These are phyloP conservation scores for Talaromyces marneffei DNA, from an alignment of 2,329 filamentous ascomycete genomes.

Conservation along the genomic window DNA sequence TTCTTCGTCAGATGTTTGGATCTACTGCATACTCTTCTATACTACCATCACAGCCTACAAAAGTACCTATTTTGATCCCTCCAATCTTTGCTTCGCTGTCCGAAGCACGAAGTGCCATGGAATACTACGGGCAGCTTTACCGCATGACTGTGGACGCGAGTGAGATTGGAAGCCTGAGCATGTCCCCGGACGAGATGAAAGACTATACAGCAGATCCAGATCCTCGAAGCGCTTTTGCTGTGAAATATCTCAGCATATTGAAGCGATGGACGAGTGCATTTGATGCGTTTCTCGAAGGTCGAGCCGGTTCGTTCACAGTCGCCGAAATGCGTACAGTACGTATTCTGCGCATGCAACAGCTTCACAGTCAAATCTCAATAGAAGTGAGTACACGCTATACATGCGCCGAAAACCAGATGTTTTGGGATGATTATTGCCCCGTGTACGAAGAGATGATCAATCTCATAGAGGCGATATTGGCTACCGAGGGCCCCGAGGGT, in stretches of 20 bases:
- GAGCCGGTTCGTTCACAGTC: constrained; percentile 1
- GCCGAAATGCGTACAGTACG: not conserved
- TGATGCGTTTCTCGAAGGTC: not conserved
- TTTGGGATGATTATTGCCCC: constrained; percentile 6
- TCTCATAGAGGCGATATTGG: not conserved
- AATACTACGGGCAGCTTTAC: constrained; percentile 4
- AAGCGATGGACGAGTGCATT: constrained; percentile 4
- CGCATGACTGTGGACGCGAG: not conserved
- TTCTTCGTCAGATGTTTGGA: not conserved
- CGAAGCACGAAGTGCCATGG: not conserved
- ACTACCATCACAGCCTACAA: not conserved
- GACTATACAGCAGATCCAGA: not conserved
- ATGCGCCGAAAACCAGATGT: not conserved
- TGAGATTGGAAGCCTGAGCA: not conserved
- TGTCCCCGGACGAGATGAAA: not conserved
- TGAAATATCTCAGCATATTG: constrained; percentile 1
- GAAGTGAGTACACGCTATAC: not conserved
- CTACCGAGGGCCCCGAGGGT: not conserved
- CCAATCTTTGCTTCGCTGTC: not conserved
- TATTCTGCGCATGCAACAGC: constrained; percentile 7
- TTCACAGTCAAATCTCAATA: not conserved
- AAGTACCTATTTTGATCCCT: not conserved
- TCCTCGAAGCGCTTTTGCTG: not conserved
- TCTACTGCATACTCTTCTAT: not conserved
- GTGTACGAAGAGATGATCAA: not conserved